Base-by-base conservation (phyloP, 139 green algal genomes). In the Nannochloris sp. region DNA sequence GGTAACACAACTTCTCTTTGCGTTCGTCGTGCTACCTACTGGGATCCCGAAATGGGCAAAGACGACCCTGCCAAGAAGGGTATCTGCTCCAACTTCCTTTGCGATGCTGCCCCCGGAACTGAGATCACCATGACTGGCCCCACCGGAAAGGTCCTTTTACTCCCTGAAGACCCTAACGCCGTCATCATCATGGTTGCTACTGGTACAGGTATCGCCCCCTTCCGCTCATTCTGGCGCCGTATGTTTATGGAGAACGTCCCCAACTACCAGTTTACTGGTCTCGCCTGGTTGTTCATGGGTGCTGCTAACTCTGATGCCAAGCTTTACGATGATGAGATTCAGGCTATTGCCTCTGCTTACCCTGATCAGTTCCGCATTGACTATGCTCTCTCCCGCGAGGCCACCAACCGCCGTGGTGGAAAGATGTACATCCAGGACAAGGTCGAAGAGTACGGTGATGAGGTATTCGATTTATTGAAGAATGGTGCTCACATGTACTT, bases 71-170 rank as follows among this genome's bases (percentile, higher is more conserved):
- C 71, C 53, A 88, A 88, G 70, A 67, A 96, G 84, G 94, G 94
- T 60, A 90, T 99, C 76, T 98, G 94, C 91, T 97, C 90, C 66
- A 98, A 98, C 87, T 98, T 97, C 88, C 80, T 99, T 53, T 97
- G 89, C 68, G 94, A 98, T 56, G 89, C 94, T 64, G 81, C 82
- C 57, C 84, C 87, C 32, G 94, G 94, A 70, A 75, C 77, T 39
- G 86, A 97, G 83, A 83, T 99, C 77, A 87, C 64, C 51, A 95
- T 99, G 89, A 97, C 94, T 48, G 92, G 94, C 69, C 93, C 94
- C 62, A 95, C 90, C 47, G 94, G 94, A 69, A 98, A 98, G 85
- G 79, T 99, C 48, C 89, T 99, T 71, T 81, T 99, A 70, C 80
- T 97, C 65, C 90, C 94, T 33, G 79, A 91, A 60, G 89, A 96